Percentiles rank a stretch among this genome's conserved stretches.
Conservation (phyloP, 73 alveolate species). For the Tetrahymena borealis region DNA sequence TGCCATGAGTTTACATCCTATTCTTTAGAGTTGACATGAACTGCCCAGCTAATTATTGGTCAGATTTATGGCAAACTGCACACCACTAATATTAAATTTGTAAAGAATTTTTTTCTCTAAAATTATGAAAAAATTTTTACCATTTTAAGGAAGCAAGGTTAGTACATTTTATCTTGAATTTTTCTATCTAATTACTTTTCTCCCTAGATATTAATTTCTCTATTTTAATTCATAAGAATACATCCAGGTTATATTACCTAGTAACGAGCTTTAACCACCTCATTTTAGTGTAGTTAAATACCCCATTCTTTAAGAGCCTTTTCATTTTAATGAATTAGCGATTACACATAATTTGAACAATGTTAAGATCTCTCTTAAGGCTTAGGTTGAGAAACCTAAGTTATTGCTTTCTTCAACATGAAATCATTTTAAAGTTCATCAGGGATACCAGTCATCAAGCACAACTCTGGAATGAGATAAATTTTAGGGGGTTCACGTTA, state of each 20-base stretch:
- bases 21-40: neutral
- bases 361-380: neutral
- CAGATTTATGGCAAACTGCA: neutral
- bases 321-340: neutral
- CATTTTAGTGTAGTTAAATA: neutral
- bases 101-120: neutral
- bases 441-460: neutral
- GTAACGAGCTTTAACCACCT: neutral
- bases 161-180: neutral
- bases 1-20: neutral
- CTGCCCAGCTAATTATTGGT: neutral
- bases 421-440: neutral
- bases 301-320: neutral
- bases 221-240: neutral
- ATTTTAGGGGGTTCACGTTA: neutral
- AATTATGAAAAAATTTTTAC: neutral
- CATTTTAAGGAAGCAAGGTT: neutral
- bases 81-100: neutral
- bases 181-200: neutral
- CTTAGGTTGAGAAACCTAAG: neutral
- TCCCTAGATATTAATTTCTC: neutral
- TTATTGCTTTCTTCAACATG: neutral
- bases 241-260: neutral
- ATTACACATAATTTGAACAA: neutral
- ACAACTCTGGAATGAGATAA: neutral